These are phyloP conservation scores for Juncus effusus DNA, from an alignment of 176 grass and related monocot genomes.

Conservation along the genomic window DNA sequence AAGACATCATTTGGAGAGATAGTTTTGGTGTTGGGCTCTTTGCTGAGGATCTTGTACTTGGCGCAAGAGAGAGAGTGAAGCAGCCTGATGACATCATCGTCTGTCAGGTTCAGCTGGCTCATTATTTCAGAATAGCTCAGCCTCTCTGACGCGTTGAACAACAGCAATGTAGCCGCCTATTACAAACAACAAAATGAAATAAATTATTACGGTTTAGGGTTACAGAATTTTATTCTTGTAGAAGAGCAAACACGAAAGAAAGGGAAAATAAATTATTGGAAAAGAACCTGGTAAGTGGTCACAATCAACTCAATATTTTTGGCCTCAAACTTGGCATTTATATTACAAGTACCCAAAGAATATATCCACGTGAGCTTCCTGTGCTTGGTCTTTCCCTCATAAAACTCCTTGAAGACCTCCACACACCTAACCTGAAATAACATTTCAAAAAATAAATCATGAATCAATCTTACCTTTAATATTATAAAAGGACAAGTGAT, in stretches of 20 bases:
- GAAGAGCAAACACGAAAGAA: neutral
- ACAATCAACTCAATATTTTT: conserved; percentile 88
- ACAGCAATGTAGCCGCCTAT: conserved; percentile 77
- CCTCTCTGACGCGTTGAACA: conserved; percentile 72
- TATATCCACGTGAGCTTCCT: conserved; percentile 99
- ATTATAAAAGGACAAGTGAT: conserved; percentile 9
- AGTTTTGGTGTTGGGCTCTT: conserved; percentile 72
- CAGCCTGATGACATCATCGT: conserved; percentile 95
- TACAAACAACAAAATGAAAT: neutral
- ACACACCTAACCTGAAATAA: conserved; percentile 83
- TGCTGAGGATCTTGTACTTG: conserved; percentile 94
- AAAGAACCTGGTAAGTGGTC: conserved; percentile 75
- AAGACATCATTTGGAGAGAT: conserved; percentile 76
- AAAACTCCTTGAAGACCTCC: conserved; percentile 90
- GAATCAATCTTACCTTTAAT: neutral
- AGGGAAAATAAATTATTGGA: neutral
- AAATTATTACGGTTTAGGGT: neutral
- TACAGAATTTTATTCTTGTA: neutral
- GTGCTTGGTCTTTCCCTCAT: conserved; percentile 84
- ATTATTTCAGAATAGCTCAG: conserved; percentile 92
- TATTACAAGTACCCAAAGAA: conserved; percentile 90
- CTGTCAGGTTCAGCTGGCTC: conserved; percentile 79
- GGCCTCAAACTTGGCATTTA: conserved; percentile 64
- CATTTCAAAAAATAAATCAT: conserved; percentile 15
- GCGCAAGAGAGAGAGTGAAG: conserved; percentile 97